These are phyloP conservation scores for Acaromyces ingoldii DNA, from an alignment of 1,284 basidiomycete species.

Conservation along the genomic window DNA sequence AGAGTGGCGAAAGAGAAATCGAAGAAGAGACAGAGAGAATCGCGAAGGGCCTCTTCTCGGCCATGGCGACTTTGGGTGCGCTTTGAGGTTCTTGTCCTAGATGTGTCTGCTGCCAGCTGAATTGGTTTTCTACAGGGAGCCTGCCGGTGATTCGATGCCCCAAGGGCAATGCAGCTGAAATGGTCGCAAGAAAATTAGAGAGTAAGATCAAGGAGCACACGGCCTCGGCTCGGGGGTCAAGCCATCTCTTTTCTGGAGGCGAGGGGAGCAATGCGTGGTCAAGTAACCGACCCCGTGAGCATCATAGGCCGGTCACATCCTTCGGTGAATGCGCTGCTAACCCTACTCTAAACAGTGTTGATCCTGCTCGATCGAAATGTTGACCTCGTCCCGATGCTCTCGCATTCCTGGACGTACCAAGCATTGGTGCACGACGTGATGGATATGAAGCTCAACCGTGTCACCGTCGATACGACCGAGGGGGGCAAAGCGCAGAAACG, in stretches of 20 bases:
- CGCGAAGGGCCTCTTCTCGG: constrained; percentile 83
- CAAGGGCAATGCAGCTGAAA: constrained; percentile 92
- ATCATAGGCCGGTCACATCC: background rate
- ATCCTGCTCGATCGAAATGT: constrained; percentile 91
- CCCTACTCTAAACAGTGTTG: constrained; percentile 56
- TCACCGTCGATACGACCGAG: constrained; percentile 67
- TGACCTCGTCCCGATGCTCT: constrained; percentile 88
- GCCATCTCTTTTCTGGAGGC: constrained; percentile 51
- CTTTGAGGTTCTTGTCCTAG: too few relatives aligned
- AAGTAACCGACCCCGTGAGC: constrained; percentile 65
- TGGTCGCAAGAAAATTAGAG: constrained; percentile 93
- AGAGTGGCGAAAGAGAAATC: constrained; percentile 81
- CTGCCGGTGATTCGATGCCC: constrained; percentile 94
- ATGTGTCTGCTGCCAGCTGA: constrained; percentile 25
- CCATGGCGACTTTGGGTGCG: constrained; percentile 80
- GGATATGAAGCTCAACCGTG: constrained; percentile 92
- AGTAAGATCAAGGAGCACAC: constrained; percentile 85
- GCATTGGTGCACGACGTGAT: constrained; percentile 96
- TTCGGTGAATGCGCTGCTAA: constrained; percentile 7
- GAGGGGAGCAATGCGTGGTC: constrained; percentile 58
- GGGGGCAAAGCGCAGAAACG: constrained; percentile 52
- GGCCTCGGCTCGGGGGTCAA: constrained; percentile 60
- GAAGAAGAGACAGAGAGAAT: constrained; percentile 90
- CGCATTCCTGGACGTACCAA: constrained; percentile 99
- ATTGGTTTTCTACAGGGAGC: constrained; percentile 65